Percentiles rank a stretch among this genome's conserved stretches.
These are phyloP conservation scores for Boeremia exigua DNA, from an alignment of 2,329 filamentous ascomycete genomes.

Conservation along the genomic window DNA sequence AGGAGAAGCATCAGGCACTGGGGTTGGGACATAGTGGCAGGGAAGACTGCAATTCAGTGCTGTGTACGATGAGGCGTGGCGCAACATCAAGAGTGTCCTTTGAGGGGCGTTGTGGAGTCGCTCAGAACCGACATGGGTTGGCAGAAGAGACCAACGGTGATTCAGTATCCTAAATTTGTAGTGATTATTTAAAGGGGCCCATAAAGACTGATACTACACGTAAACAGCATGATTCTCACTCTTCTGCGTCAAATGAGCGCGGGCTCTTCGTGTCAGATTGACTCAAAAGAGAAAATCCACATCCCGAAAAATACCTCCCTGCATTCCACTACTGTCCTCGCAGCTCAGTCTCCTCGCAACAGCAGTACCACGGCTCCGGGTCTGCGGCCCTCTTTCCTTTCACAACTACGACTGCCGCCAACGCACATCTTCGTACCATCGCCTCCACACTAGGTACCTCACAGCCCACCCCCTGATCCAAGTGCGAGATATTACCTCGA, in stretches of 20 bases:
- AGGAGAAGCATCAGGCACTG: constrained; percentile 52
- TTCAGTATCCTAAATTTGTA: not conserved
- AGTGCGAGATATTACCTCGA: constrained; percentile 5
- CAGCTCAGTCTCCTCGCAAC: not conserved
- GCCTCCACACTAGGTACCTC: not conserved
- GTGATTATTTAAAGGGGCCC: not conserved
- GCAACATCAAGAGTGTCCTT: constrained; percentile 29
- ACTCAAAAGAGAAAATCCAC: too few species aligned
- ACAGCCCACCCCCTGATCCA: not conserved
- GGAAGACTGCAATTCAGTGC: constrained; percentile 48
- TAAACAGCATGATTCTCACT: too few species aligned
- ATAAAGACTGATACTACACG: not conserved
- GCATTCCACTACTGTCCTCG: not conserved
- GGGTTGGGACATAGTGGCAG: constrained; percentile 48
- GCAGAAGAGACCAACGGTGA: not conserved
- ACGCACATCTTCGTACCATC: not conserved
- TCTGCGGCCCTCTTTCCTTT: not conserved
- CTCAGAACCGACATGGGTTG: constrained; percentile 1
- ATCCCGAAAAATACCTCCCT: not conserved
- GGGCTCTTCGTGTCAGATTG: too few species aligned
- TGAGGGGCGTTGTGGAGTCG: constrained; percentile 7
- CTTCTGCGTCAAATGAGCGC: too few species aligned
- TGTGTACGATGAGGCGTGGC: constrained; percentile 55
- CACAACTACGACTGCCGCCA: not conserved
- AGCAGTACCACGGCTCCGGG: not conserved